Conservation (phyloP, 345 rosid genomes). For the Euclidium syriacum region DNA sequence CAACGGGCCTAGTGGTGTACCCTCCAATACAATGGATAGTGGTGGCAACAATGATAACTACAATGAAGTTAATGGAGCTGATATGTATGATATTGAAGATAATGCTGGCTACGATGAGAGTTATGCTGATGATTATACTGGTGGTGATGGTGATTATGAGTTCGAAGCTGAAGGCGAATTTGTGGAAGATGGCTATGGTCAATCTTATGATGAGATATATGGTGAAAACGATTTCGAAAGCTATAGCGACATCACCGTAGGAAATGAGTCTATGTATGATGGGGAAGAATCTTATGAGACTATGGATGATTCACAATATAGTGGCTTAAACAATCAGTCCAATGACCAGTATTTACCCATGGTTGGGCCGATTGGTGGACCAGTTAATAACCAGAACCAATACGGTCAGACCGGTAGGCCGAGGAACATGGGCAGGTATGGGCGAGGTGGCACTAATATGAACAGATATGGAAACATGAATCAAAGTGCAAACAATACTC, state of each 20-base stretch:
- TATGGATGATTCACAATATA: slow-evolving; percentile 5
- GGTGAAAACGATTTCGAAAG: slow-evolving; percentile 14
- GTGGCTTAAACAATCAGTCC: not conserved
- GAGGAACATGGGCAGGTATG: not conserved
- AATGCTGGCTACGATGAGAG: not conserved
- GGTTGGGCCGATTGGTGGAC: slow-evolving; percentile 11
- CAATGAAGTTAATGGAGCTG: slow-evolving; percentile 4
- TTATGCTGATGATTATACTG: slow-evolving; percentile 9
- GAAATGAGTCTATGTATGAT: slow-evolving; percentile 22
- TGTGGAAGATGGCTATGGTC: not conserved
- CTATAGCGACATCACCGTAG: slow-evolving; percentile 7
- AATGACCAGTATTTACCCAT: slow-evolving; percentile 1
- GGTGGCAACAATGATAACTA: slow-evolving; percentile 17
- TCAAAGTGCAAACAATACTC: not conserved
- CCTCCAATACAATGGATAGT: not conserved
- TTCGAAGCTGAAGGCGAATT: slow-evolving; percentile 4
- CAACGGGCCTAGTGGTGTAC: slow-evolving; percentile 19
- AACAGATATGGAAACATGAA: slow-evolving; percentile 12
- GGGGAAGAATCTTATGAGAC: slow-evolving; percentile 7
- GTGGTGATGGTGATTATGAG: slow-evolving; percentile 1
- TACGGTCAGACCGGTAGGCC: slow-evolving; percentile 9
- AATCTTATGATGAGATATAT: slow-evolving; percentile 15
- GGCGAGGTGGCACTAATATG: slow-evolving; percentile 16
- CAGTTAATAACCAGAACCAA: slow-evolving; percentile 2
- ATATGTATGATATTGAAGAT: slow-evolving; percentile 5